Percentiles rank a stretch among this genome's conserved stretches.
These are phyloP conservation scores for Paecilomyces niveus DNA, from an alignment of 2,329 filamentous ascomycete species.

Conservation along the genomic window DNA sequence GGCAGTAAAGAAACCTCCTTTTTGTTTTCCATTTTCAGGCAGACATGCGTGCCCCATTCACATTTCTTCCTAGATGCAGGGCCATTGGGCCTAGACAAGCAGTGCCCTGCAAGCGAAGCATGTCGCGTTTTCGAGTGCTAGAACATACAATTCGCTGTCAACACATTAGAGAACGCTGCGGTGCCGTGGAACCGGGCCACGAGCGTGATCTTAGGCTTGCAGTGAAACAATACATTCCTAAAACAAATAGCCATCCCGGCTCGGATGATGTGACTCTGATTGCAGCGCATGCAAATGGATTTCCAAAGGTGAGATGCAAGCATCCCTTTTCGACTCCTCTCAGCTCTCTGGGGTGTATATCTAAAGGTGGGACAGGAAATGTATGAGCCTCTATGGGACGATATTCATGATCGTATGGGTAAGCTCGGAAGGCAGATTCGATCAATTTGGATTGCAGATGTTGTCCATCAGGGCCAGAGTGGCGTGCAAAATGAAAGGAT, in stretches of 20 bases:
- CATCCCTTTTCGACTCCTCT: too few species aligned
- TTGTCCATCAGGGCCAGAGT: constrained; percentile 67
- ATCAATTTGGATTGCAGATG: constrained; percentile 75
- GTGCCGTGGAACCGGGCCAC: constrained; percentile 48
- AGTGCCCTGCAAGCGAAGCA: background rate
- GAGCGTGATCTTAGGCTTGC: constrained; percentile 57
- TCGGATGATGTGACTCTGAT: constrained; percentile 72
- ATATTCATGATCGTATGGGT: constrained; percentile 53
- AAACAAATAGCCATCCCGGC: constrained; percentile 54
- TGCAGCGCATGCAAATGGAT: constrained; percentile 74
- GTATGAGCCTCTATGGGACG: constrained; percentile 80
- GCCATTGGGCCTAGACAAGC: background rate
- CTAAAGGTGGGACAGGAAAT: constrained; percentile 53
- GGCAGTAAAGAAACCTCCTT: background rate
- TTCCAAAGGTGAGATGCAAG: constrained; percentile 58
- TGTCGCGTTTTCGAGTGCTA: background rate
- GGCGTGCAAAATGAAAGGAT: constrained; percentile 62
- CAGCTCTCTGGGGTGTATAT: background rate
- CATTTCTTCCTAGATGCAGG: background rate
- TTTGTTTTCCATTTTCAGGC: background rate
- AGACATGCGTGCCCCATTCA: background rate
- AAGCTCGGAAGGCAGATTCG: constrained; percentile 57
- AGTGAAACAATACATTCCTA: constrained; percentile 75
- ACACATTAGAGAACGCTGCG: constrained; percentile 48
- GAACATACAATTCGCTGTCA: constrained; percentile 28